phyloP scores from a whole-genome alignment of 176 grass and related monocot species.

The Oryza officinalis region DNA sequence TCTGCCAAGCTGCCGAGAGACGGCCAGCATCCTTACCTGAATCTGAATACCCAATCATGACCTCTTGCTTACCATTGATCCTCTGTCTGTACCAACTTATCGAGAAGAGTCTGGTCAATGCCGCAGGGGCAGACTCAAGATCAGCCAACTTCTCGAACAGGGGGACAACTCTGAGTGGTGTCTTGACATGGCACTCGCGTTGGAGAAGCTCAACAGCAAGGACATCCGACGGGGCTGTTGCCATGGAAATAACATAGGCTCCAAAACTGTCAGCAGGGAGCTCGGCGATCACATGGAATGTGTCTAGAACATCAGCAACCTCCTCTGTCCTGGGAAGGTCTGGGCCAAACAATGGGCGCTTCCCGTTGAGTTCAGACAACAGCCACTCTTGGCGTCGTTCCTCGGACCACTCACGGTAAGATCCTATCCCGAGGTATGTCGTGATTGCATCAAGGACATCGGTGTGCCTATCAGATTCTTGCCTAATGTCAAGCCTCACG shows the following conservation, averaged over 20 bases:
- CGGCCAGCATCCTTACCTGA: slow-evolving; percentile 84
- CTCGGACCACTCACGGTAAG: slow-evolving; percentile 72
- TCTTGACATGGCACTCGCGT: slow-evolving; percentile 73
- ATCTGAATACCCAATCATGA: slow-evolving; percentile 91
- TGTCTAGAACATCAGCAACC: slow-evolving; percentile 69
- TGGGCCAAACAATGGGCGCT: slow-evolving; percentile 66
- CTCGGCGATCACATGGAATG: slow-evolving; percentile 70
- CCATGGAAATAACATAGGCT: slow-evolving; percentile 83
- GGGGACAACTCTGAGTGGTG: slow-evolving; percentile 71
- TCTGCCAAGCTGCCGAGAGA: slow-evolving; percentile 76
- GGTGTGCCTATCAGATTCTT: slow-evolving; percentile 79
- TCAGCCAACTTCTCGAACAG: slow-evolving; percentile 79
- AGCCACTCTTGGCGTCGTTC: slow-evolving; percentile 73
- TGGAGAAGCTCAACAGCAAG: slow-evolving; percentile 78
- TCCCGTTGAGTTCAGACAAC: slow-evolving; percentile 74
- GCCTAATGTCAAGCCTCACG: slow-evolving; percentile 81
- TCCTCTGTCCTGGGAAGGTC: slow-evolving; percentile 78
- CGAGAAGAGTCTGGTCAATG: slow-evolving; percentile 65
- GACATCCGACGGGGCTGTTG: slow-evolving; percentile 75
- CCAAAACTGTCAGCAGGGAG: slow-evolving; percentile 78
- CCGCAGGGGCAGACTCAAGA: slow-evolving; percentile 71
- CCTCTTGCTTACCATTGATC: slow-evolving; percentile 77
- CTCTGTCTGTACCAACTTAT: slow-evolving; percentile 67
- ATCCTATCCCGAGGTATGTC: slow-evolving; percentile 65
- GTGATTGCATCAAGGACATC: slow-evolving; percentile 80